Evolutionary conservation across 2,329 filamentous ascomycete species (phyloP).

Genomic region (Neobulgaria alba): DNA sequence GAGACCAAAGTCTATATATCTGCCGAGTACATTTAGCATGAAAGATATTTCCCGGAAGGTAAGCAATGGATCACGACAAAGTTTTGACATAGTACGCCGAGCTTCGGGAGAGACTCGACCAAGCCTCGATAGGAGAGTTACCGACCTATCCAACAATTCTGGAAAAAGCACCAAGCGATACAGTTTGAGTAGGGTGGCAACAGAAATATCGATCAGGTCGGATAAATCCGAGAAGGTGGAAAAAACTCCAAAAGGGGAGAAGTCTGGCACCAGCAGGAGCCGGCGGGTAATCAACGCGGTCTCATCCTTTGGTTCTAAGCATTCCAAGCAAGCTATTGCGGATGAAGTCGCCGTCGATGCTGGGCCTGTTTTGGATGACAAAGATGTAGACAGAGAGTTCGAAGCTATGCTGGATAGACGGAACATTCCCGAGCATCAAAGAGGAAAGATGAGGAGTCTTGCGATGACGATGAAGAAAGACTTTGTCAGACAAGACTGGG

Average conservation of each 20-base stretch:
- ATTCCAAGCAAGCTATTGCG: constrained; percentile 16
- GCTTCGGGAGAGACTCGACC: constrained; percentile 19
- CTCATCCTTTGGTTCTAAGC: constrained; percentile 47
- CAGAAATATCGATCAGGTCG: too few relatives aligned
- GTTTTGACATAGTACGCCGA: constrained; percentile 20
- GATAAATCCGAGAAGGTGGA: constrained; percentile 29
- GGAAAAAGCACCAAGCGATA: constrained; percentile 26
- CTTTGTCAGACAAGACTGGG: constrained; percentile 85
- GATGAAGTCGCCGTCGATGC: constrained; percentile 22
- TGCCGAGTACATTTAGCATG: constrained; percentile 28
- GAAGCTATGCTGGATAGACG: constrained; percentile 68
- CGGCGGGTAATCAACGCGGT: constrained; percentile 55
- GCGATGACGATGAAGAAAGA: constrained; percentile 89
- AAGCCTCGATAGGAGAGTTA: constrained; percentile 21
- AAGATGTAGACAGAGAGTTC: constrained; percentile 47
- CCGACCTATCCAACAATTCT: too few relatives aligned
- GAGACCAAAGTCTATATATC: constrained; percentile 26
- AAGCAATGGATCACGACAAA: constrained; percentile 23
- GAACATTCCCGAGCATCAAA: constrained; percentile 89
- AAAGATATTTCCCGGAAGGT: constrained; percentile 26
- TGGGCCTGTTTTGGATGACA: constrained; percentile 35
- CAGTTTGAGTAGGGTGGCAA: too few relatives aligned
- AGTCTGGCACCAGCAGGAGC: constrained; percentile 36
- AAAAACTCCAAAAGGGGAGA: constrained; percentile 19
- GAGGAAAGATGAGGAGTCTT: constrained; percentile 88